Base-by-base conservation (phyloP, 2,329 filamentous ascomycete species). In the Clarireedia hainanense region DNA sequence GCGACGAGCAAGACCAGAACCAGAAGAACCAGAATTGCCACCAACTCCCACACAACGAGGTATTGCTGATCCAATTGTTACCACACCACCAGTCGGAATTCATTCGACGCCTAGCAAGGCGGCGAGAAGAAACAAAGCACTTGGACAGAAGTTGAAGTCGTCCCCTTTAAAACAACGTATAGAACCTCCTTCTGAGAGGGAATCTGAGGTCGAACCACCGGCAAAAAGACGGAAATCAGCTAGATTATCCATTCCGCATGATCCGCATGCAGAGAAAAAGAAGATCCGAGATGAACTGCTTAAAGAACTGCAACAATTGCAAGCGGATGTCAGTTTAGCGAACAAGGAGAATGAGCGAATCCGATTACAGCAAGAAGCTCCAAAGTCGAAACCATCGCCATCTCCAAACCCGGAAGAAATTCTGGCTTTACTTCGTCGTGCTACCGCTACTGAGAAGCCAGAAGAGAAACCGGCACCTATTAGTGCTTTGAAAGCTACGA, bases 21-120 rank as follows among this genome's bases (percentile, higher is more conserved):
- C 37, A 1, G 20, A 45, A 47, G 83, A 88, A 62, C 84, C 84
- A 1, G 82, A 86, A 48, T 73, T 88, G 5, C 85, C 85, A 3
- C 80, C 80, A 0, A 80, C 80, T 0, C 77, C 78, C 0, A 74
- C 74, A 30, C 73, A 77, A 48, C 72, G 71, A 39, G 75, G 74
- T 3, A 69, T 76, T 12, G 70, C 72, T 2, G 81, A 84, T 57
- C 75, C 77, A 10, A 72, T 79, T 1, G 73, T 80, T 27, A 78
- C 75, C 45, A 79, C 78, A 3, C 80, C 80, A 6, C 79, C 81
- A 0, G 67, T 72, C 20, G 83, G 82, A 1, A 85, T 85, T 27
- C 81, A 84, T 57, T 76, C 77, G 50, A 82, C 79, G 14, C 80
- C 81, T 0, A 80, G 78, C 23, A 79, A 75, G 57, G 71, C 72